Evolutionary conservation across 768 basidiomycete species (phyloP), one percentile per base, ranked within the genome.

Genomic region (Phanerochaete carnosa): DNA sequence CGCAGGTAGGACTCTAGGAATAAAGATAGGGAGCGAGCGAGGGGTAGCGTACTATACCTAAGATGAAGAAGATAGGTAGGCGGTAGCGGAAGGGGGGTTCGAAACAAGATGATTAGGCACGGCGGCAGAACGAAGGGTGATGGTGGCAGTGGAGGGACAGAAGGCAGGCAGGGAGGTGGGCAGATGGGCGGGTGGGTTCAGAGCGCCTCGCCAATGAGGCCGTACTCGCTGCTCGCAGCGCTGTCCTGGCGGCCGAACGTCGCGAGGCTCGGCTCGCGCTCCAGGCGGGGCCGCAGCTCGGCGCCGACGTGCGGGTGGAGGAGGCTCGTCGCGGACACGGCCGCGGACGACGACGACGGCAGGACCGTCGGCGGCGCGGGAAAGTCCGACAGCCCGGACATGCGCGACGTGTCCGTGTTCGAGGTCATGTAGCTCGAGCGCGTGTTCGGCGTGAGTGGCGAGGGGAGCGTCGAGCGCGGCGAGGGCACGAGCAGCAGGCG

Each of bases 361-460:
- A 65, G 55, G n/a, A 70, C 66, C 2, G 60, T 60, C 0, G 89
- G 89, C 2, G 89, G 89, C 9, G 72, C 73, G 1, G 89, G 89
- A 68, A 91, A 91, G 66, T 90, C 89, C 3, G 87, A 89, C 15
- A 90, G 78, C 9, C 79, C 78, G 1, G 89, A 90, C 78, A 91
- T 90, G 30, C 80, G 79, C 0, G 89, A 90, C 11, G 74, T 63
- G 37, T 72, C 75, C 0, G 87, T 87, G 1, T 78, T 79, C 32
- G 66, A 70, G 9, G 89, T 91, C 77, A 85, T 74, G 68, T 81
- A 86, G 69, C 89, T 91, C 61, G 79, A 76, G 13, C 81, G 79
- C 4, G 76, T 67, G 33, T 74, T 70, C 5, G 76, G 62, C 6
- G 77, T 72, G 26, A 64, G 45, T 1, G 72, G 67, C 30, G 68